Evolutionary conservation across 1,139 yeast species (phyloP), one percentile per base, ranked within the genome.

Genomic region (Spencermartinsiella ligniputridi): DNA sequence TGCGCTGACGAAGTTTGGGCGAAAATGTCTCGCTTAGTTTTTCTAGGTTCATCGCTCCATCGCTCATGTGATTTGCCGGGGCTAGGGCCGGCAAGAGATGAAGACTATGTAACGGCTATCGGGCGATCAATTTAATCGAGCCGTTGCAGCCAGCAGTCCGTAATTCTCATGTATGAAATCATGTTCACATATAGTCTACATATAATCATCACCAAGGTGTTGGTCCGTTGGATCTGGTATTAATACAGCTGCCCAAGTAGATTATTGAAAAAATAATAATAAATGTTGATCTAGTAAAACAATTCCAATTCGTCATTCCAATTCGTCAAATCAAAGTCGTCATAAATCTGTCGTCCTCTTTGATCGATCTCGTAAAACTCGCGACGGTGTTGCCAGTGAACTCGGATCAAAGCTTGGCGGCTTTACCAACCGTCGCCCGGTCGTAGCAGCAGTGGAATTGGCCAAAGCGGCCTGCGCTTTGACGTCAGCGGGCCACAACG

Each of bases 401-500:
- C 13, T 27, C 6, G 40, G 45, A 29, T 47, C 49, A 11, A 20
- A 22, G 18, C 27, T 40, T 38, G 32, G 34, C 11, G 33, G 37
- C 17, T 36, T 36, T 24, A 29, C 38, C 39, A 18, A 32, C 13
- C 47, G 42, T 16, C 49, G 36, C 11, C 52, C 53, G 17, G 54
- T 52, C 9, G 52, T 51, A 18, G 50, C 49, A 6, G 49, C 39
- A 19, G 39, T 48, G 11, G 42, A 43, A 5, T 39, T 42, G 9
- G 57, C 49, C 3, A 52, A 54, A 8, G 34, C 48, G 3, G 46
- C 52, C 27, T 51, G 49, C n/a, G 37, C 46, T 42, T 47, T 52
- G 25, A 55, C 36, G n/a, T 60, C 57, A 6, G 37, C 22, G 11
- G 89, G 89, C 71, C 84, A 75, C 79, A 83, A 76, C 2, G 83